A percentile compares a stretch with the other conserved stretches of the same genome.
Evolutionary conservation across 2,329 filamentous ascomycete species (phyloP).

Genomic region (Beauveria varroae): DNA sequence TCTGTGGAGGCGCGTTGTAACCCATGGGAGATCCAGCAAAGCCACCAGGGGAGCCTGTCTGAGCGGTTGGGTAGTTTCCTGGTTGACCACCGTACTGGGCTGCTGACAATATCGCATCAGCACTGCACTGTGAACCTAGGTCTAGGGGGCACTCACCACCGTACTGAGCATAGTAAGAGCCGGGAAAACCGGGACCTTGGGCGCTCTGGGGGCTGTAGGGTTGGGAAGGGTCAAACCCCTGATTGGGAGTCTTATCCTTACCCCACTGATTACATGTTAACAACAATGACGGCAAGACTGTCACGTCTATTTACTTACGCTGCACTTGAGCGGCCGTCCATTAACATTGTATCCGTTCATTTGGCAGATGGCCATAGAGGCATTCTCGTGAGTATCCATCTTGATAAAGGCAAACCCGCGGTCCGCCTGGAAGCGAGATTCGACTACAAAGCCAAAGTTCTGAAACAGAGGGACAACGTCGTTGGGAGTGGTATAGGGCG

Average conservation of each 20-base stretch:
- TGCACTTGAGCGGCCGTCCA: slow-evolving; percentile 93
- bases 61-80: slow-evolving; percentile 49
- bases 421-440: slow-evolving; percentile 96
- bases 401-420: slow-evolving; percentile 98
- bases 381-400: slow-evolving; percentile 98
- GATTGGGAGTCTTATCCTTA: slow-evolving; percentile 89
- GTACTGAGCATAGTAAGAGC: slow-evolving; percentile 93
- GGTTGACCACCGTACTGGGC: slow-evolving; percentile 58
- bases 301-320: slow-evolving; percentile 56
- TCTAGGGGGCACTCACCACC: slow-evolving; percentile 50
- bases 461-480: slow-evolving; percentile 97
- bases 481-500: slow-evolving; percentile 93
- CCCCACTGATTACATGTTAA: slow-evolving; percentile 66
- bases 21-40: slow-evolving; percentile 63
- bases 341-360: slow-evolving; percentile 98
- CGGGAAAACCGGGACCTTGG: slow-evolving; percentile 65
- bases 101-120: slow-evolving; percentile 17
- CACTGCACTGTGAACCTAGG: not conserved
- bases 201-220: slow-evolving; percentile 66
- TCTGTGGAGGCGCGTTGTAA: slow-evolving; percentile 59
- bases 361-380: slow-evolving; percentile 96
- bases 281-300: slow-evolving; percentile 5
- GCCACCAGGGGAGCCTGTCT: slow-evolving; percentile 52
- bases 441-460: slow-evolving; percentile 95
- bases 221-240: slow-evolving; percentile 69